These are phyloP conservation scores for Mortierella sp. DNA, from an alignment of 371 early-diverging fungal species.

Conservation along the genomic window DNA sequence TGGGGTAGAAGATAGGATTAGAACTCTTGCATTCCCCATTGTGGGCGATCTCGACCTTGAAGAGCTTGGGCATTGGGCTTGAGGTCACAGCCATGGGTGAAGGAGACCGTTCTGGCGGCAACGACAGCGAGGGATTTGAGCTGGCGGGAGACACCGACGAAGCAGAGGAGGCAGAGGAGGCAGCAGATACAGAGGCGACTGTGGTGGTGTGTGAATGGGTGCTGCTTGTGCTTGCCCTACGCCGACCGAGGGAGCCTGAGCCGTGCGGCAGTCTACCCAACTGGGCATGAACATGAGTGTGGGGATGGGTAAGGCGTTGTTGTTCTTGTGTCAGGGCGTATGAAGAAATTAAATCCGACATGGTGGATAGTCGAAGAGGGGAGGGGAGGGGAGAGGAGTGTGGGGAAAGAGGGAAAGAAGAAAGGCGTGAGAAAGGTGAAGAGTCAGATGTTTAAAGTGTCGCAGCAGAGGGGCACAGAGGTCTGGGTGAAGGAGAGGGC, in stretches of 20 bases:
- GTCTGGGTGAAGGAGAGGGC: not conserved
- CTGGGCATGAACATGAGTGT: slow-evolving; percentile 23
- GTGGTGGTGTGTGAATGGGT: not conserved
- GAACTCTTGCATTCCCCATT: slow-evolving; percentile 48
- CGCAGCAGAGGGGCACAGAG: too few relatives aligned
- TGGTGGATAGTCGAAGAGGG: not conserved
- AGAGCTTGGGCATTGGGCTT: slow-evolving; percentile 49
- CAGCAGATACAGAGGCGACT: not conserved
- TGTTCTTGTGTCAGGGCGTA: slow-evolving; percentile 1
- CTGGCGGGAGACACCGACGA: not conserved
- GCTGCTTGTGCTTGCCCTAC: slow-evolving; percentile 12
- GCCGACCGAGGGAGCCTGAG: not conserved
- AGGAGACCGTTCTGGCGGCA: slow-evolving; percentile 1
- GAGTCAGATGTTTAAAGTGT: too few relatives aligned
- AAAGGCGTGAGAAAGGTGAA: not conserved
- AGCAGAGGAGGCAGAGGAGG: not conserved
- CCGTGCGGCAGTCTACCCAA: slow-evolving; percentile 5
- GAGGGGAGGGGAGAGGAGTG: slow-evolving; percentile 1
- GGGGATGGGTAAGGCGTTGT: slow-evolving; percentile 15
- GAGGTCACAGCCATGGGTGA: slow-evolving; percentile 17
- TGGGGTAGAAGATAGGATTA: slow-evolving; percentile 45
- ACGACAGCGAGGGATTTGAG: not conserved
- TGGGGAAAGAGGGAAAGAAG: slow-evolving; percentile 4
- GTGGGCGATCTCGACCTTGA: slow-evolving; percentile 49
- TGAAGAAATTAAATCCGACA: not conserved